phyloP scores from a whole-genome alignment of 2,329 filamentous ascomycete species.

The Alternaria postmessia region DNA sequence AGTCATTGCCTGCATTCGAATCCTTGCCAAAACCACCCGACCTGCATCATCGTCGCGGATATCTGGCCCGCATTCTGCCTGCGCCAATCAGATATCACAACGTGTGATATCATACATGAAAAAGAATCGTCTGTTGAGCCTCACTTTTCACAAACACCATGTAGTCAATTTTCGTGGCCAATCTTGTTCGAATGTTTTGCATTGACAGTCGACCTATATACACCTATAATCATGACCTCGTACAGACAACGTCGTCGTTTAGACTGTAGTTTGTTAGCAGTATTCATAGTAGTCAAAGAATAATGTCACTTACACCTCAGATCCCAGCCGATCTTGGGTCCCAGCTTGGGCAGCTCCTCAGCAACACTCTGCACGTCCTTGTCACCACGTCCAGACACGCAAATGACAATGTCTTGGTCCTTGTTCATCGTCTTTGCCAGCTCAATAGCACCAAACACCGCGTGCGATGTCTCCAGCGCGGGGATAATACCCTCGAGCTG shows the following conservation, averaged over 20 bases:
- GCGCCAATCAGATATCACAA: slow-evolving; percentile 17
- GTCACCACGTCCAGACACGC: slow-evolving; percentile 89
- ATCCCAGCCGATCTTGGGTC: slow-evolving; percentile 84
- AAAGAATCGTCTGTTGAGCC: neutral
- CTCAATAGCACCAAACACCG: slow-evolving; percentile 86
- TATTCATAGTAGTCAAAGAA: neutral
- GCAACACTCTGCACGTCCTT: slow-evolving; percentile 99
- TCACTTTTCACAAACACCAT: neutral
- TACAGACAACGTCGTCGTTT: slow-evolving; percentile 9
- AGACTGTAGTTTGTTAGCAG: slow-evolving; percentile 39
- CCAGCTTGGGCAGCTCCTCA: slow-evolving; percentile 87
- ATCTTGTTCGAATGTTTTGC: neutral
- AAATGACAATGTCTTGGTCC: slow-evolving; percentile 91
- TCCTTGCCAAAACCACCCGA: slow-evolving; percentile 7
- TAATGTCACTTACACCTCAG: slow-evolving; percentile 57
- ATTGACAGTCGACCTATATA: slow-evolving; percentile 4
- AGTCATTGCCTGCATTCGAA: slow-evolving; percentile 10
- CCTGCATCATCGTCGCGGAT: slow-evolving; percentile 13
- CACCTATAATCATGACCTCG: neutral
- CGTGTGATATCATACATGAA: slow-evolving; percentile 9
- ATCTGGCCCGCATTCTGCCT: slow-evolving; percentile 3
- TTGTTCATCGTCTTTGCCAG: slow-evolving; percentile 91
- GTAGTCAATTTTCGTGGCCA: neutral
- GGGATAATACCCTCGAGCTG: slow-evolving; percentile 97
- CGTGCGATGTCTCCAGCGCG: slow-evolving; percentile 91